A percentile compares a stretch with the other conserved stretches of the same genome.
Conservation (phyloP, 192 early-diverging fungal genomes). For the Linnemannia elongata region DNA sequence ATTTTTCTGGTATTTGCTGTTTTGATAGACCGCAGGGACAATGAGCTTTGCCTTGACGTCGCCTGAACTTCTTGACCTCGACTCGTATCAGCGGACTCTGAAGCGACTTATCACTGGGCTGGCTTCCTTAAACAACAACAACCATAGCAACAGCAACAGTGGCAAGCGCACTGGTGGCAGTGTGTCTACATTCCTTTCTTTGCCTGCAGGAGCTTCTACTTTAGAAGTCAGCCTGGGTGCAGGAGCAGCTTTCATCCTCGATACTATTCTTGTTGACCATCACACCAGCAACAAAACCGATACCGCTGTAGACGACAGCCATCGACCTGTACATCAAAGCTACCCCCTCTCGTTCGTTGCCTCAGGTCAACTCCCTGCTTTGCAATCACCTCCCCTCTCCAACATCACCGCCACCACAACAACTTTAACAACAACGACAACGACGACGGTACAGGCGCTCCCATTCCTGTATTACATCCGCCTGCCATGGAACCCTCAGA, state of each 20-base stretch:
- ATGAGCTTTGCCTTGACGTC: conserved; percentile 45
- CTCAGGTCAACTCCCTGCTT: conserved; percentile 8
- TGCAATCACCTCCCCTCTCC: background rate
- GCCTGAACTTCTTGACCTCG: conserved; percentile 31
- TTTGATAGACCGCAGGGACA: conserved; percentile 29
- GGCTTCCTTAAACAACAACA: background rate
- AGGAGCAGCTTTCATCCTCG: conserved; percentile 26
- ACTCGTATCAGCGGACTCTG: conserved; percentile 33
- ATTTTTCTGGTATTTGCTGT: background rate
- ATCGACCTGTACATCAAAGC: conserved; percentile 14
- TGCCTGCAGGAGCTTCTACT: background rate
- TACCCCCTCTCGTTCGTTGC: conserved; percentile 37
- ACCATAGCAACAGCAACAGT: background rate
- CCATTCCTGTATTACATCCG: conserved; percentile 26
- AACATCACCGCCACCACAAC: background rate
- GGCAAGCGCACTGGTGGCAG: background rate
- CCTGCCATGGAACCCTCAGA: conserved; percentile 30
- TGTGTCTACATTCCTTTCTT: background rate
- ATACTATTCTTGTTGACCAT: background rate
- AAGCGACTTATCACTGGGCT: conserved; percentile 18
- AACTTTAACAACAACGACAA: background rate
- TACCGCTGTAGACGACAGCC: background rate
- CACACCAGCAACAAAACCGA: background rate
- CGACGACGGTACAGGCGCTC: background rate
- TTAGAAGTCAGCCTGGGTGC: conserved; percentile 14